phyloP scores from a whole-genome alignment of 345 rosid species.

The Garcia nutans region DNA sequence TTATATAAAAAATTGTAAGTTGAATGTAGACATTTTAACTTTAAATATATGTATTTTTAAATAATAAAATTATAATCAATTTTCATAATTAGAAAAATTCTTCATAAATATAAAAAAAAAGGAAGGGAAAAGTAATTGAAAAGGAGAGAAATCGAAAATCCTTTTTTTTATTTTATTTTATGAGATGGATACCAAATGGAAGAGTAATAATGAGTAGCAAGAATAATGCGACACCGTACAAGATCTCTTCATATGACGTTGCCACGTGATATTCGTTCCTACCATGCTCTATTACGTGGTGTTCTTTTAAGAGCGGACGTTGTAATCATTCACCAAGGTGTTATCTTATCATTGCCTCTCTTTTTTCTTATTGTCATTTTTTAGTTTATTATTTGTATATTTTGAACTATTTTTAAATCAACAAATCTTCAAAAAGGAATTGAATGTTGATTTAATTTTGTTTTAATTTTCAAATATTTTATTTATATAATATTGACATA shows the following conservation, averaged over 20 bases:
- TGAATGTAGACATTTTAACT: no score
- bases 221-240: neutral
- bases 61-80: no score
- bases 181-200: neutral
- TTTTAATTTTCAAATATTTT: no score
- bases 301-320: neutral
- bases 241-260: neutral
- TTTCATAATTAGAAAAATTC: no score
- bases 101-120: neutral
- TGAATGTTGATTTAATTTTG: no score
- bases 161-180: neutral
- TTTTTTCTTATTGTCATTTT: neutral
- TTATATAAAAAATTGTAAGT: no score
- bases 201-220: neutral
- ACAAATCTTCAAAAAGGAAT: no score
- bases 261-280: neutral
- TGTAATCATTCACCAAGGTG: neutral
- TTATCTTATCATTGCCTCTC: neutral
- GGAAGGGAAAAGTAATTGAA: no score
- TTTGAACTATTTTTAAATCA: no score
- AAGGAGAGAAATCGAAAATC: neutral
- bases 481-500: no score
- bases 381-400: no score
- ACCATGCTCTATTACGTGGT: neutral
- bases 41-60: no score